A percentile compares a stretch with the other conserved stretches of the same genome.
Conservation (phyloP, 2,329 filamentous ascomycete species). For the Fusarium kyushuense region DNA sequence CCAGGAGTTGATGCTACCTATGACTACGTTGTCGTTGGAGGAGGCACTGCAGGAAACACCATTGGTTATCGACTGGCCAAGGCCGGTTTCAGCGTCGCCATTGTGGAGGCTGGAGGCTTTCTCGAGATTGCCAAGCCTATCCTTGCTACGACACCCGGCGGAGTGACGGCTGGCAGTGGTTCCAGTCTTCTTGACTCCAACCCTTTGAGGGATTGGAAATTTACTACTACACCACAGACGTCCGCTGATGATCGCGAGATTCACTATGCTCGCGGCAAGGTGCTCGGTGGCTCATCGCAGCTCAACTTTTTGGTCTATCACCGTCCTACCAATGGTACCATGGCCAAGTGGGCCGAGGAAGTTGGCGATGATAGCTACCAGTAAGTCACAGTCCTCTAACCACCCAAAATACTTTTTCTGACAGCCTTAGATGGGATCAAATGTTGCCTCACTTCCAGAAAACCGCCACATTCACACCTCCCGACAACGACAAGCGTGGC, state of each 20-base stretch:
- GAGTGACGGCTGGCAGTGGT: slow-evolving; percentile 42
- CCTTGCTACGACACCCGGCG: slow-evolving; percentile 43
- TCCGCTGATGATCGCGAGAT: slow-evolving; percentile 45
- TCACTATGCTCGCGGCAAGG: slow-evolving; percentile 55
- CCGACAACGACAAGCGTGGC: slow-evolving; percentile 33
- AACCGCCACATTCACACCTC: slow-evolving; percentile 46
- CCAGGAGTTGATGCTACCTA: slow-evolving; percentile 30
- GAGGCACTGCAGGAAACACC: slow-evolving; percentile 54
- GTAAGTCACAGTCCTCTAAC: not conserved
- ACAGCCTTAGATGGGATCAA: slow-evolving; percentile 32
- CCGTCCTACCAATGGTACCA: slow-evolving; percentile 50
- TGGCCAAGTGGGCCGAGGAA: slow-evolving; percentile 46
- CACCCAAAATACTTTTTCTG: accelerated
- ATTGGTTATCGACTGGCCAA: slow-evolving; percentile 52
- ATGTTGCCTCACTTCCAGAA: slow-evolving; percentile 48
- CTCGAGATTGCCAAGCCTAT: slow-evolving; percentile 50
- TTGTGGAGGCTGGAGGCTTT: slow-evolving; percentile 55
- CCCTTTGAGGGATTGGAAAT: slow-evolving; percentile 48
- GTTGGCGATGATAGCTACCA: slow-evolving; percentile 49
- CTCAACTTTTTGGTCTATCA: slow-evolving; percentile 54
- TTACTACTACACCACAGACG: slow-evolving; percentile 46
- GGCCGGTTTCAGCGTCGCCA: slow-evolving; percentile 51
- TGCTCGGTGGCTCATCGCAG: slow-evolving; percentile 54
- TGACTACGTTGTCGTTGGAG: slow-evolving; percentile 53
- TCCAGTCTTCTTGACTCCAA: slow-evolving; percentile 35